phyloP scores from a whole-genome alignment of 495 filamentous ascomycete genomes.

The Aspergillus cavernicola region DNA sequence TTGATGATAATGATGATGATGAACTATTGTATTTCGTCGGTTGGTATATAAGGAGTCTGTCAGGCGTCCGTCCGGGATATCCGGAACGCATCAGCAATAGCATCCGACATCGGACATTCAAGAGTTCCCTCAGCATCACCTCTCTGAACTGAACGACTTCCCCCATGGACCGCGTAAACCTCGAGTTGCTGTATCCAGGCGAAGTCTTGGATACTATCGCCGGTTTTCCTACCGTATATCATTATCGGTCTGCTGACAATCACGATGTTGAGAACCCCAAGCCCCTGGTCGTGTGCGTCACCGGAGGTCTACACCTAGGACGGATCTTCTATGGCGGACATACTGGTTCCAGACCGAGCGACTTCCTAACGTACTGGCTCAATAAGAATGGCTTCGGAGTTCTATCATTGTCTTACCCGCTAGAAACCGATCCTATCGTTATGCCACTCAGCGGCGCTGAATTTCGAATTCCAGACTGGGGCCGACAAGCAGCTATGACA shows the following conservation, averaged over 20 bases:
- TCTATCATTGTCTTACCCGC: conserved; percentile 25
- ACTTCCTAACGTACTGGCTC: conserved; percentile 22
- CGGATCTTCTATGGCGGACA: conserved; percentile 28
- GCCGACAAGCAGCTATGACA: conserved; percentile 18
- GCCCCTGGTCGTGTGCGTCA: conserved; percentile 22
- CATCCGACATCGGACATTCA: too few relatives aligned
- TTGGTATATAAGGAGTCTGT: too few relatives aligned
- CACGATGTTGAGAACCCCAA: conserved; percentile 2
- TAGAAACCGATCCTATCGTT: conserved; percentile 15
- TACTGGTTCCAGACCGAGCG: conserved; percentile 2
- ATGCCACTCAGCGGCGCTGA: conserved; percentile 13
- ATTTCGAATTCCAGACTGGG: conserved; percentile 23
- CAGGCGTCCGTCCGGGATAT: too few relatives aligned
- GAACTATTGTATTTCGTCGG: too few relatives aligned
- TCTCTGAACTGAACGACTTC: too few relatives aligned
- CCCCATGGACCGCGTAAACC: too few relatives aligned
- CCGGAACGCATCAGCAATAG: too few relatives aligned
- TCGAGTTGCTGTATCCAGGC: conserved; percentile 14
- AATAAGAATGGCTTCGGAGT: conserved; percentile 16
- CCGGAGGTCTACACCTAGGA: conserved; percentile 18
- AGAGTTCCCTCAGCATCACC: too few relatives aligned
- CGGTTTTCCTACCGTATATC: conserved; percentile 21
- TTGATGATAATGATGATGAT: too few relatives aligned
- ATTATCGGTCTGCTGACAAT: conserved; percentile 14
- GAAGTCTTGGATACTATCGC: conserved; percentile 17